Conservation (phyloP, 139 green algal genomes). For the Marvania coccoides region DNA sequence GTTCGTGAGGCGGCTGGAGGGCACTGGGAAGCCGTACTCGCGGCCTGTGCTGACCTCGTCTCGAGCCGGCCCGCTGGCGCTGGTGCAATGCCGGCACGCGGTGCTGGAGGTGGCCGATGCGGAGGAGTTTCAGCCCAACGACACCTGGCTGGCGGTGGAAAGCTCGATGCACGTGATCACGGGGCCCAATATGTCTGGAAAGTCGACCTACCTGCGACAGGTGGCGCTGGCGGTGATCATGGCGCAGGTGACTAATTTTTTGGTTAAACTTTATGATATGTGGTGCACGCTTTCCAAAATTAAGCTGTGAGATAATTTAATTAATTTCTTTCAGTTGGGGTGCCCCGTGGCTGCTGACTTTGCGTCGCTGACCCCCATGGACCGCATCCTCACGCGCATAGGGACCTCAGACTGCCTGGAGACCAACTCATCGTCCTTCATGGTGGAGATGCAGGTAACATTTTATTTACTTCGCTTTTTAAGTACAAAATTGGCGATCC, state of each 20-base stretch:
- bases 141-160: constrained; percentile 52
- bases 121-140: constrained; percentile 44
- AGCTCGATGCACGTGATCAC: constrained; percentile 63
- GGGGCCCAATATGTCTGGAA: constrained; percentile 77
- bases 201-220: constrained; percentile 74
- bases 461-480: background rate
- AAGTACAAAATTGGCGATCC: background rate
- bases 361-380: constrained; percentile 37
- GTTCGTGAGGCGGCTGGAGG: constrained; percentile 43
- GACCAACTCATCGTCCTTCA: constrained; percentile 67
- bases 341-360: constrained; percentile 62
- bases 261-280: no score
- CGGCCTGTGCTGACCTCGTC: constrained; percentile 27
- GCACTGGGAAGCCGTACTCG: constrained; percentile 21
- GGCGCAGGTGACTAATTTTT: constrained; percentile 42
- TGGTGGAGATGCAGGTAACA: constrained; percentile 61
- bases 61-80: constrained; percentile 30
- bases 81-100: constrained; percentile 48
- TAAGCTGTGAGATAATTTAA: no score
- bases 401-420: constrained; percentile 67
- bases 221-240: constrained; percentile 63
- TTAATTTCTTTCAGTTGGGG: constrained; percentile 38
- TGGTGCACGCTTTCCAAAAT: no score
- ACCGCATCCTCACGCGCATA: constrained; percentile 61
- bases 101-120: constrained; percentile 17